Conservation (phyloP, 1,139 yeast species). For the Blastobotrys serpentis region DNA sequence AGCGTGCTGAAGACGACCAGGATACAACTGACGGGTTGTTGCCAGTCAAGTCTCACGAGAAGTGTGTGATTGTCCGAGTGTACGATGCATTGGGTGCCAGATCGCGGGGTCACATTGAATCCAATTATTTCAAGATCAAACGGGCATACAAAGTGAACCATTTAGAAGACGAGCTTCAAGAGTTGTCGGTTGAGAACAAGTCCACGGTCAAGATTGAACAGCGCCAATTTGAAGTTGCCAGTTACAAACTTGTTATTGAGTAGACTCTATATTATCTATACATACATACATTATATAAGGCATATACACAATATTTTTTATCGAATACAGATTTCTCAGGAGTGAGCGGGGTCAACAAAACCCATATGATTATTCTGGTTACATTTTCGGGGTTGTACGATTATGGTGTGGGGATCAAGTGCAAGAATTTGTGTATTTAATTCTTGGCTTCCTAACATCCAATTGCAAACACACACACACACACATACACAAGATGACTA, state of each 20-base stretch:
- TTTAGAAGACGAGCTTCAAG: constrained; percentile 62
- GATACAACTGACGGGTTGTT: constrained; percentile 44
- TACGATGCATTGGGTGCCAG: constrained; percentile 87
- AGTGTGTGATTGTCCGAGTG: constrained; percentile 60
- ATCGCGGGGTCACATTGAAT: constrained; percentile 50
- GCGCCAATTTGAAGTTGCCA: constrained; percentile 77
- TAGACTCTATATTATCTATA: too few relatives aligned
- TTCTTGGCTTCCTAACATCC: background rate
- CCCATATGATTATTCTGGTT: too few relatives aligned
- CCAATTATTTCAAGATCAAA: constrained; percentile 44
- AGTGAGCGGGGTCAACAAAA: too few relatives aligned
- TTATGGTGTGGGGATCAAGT: background rate
- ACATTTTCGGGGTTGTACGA: background rate
- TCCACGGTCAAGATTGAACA: constrained; percentile 41
- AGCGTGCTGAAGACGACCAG: constrained; percentile 83
- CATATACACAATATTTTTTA: background rate
- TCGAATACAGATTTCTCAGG: too few relatives aligned
- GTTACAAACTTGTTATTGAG: constrained; percentile 33
- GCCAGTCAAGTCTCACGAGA: constrained; percentile 44
- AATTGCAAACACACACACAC: background rate
- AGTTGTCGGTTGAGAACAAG: constrained; percentile 36
- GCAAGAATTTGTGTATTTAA: too few relatives aligned
- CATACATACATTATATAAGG: background rate
- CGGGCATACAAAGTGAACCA: constrained; percentile 62
- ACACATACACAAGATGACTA: too few relatives aligned